Base-by-base conservation (phyloP, 2,329 filamentous ascomycete genomes). In the Hymenoscyphus fraxineus region DNA sequence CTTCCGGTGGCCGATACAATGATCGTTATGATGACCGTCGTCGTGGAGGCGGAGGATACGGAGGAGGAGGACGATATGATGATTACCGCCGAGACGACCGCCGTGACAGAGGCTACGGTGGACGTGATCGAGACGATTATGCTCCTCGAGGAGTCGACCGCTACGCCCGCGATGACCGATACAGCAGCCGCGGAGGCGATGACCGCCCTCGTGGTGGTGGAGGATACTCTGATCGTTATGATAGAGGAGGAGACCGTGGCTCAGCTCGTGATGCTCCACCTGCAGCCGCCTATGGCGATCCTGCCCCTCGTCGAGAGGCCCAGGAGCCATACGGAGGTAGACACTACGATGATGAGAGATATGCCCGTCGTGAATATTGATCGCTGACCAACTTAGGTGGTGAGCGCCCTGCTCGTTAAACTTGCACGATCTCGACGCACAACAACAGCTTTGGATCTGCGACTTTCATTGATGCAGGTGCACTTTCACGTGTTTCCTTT, bases 181-280 rank as follows among this genome's bases (percentile, higher is more conserved):
- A 66, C 44, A 61, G 59, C 61, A 67, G 72, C 62, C 69, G 73
- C 57, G 70, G 72, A 65, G 69, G 70, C 56, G 74, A 74, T 60
- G 82, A 85, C 51, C 81, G 83, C 38, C 70, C 71, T 64, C 80
- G 83, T 66, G 80, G 79, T 58, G 78, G 79, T 62, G 80, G 72
- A 62, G 78, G 73, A 55, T 73, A 74, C 57, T 80, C 80, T 64
- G 79, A 83, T 47, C 76, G 76, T 63, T 81, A 74, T 65, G 74
- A 75, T 35, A 77, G 80, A 66, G 80, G 83, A 65, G 80, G 83
- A 65, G 83, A 85, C 61, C 80, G 81, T 61, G 76, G 77, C 63
- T 75, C 77, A 70, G 71, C 77, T 71, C 77, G 78, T 64, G 78
- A 80, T 65, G 71, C 69, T 66, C 68, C 73, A 63, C 76, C 78